These are phyloP conservation scores for Globisporangium irregulare DNA, from an alignment of 352 stramenopile species.

Conservation along the genomic window DNA sequence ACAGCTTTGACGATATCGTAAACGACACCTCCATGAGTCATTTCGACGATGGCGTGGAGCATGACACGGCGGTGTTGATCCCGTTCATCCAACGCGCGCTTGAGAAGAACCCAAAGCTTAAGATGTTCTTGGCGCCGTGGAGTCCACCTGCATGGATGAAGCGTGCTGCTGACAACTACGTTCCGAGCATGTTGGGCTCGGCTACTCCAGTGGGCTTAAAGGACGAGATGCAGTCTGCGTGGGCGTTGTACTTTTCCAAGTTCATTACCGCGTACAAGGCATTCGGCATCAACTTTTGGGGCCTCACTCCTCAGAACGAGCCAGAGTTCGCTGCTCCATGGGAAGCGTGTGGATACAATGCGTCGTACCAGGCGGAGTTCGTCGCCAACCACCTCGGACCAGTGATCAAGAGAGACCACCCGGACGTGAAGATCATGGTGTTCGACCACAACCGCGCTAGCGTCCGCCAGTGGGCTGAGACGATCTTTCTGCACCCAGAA, in stretches of 20 bases:
- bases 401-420: conserved; percentile 78
- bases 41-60: conserved; percentile 72
- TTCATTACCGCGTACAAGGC: conserved; percentile 91
- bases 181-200: conserved; percentile 64
- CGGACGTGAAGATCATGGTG: conserved; percentile 88
- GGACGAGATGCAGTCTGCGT: conserved; percentile 54
- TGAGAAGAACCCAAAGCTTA: conserved; percentile 60
- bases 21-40: conserved; percentile 67
- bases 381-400: conserved; percentile 85
- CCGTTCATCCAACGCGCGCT: conserved; percentile 78
- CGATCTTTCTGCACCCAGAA: conserved; percentile 63
- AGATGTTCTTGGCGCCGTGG: conserved; percentile 88
- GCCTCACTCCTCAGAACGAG: conserved; percentile 90
- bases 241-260: conserved; percentile 91
- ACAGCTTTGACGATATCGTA: conserved; percentile 84
- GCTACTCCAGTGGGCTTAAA: conserved; percentile 46
- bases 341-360: conserved; percentile 65
- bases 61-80: conserved; percentile 84
- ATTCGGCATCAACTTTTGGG: conserved; percentile 83
- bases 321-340: conserved; percentile 72
- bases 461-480: conserved; percentile 65
- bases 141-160: conserved; percentile 89
- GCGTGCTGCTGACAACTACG: conserved; percentile 36
- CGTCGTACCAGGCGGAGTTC: conserved; percentile 67
- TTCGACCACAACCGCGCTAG: conserved; percentile 90